Evolutionary conservation across 352 stramenopile genomes (phyloP), one percentile per base, ranked within the genome.

Genomic region (Thalassiosira livingstoniorum): DNA sequence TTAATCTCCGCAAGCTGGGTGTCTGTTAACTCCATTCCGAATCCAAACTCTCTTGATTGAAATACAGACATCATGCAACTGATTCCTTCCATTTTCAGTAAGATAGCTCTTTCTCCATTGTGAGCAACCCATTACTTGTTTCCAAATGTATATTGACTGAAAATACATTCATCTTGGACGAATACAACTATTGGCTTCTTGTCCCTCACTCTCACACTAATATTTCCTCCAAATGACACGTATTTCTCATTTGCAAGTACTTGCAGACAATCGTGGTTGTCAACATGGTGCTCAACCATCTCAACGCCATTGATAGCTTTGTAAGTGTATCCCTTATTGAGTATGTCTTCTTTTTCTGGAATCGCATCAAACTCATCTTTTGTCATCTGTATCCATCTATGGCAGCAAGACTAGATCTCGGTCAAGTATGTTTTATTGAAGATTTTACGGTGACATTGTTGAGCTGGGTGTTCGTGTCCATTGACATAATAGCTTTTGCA

Each of bases 401-500:
- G 57, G 18, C 25, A 45, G 4, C n/a, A 37, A 42, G 1, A 13
- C 39, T 65, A 23, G 7, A 65, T 23, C 3, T 65, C 57, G 27
- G 5, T 4, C 34, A 65, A 37, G 29, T 65, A 65, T 37, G 1
- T 65, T 32, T 37, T 4, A 21, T 42, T 65, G 57, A 39, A 37
- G 21, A n/a, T 37, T 18, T 37, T 65, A 27, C 27, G 11, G 29
- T 65, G 57, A 45, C 5, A 23, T 65, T n/a, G 5, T 37, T 65
- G 57, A 42, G 34, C 27, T 32, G 34, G 29, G 3, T 65, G 11
- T 31, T 65, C 57, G 29, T 65, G 57, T 32, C 57, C 57, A 21
- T 65, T 31, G 57, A 42, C 57, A 65, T 65, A 65, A 37, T 65
- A 65, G 15, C 29, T 45, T 37, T 65, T 65, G 21, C 39, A 27